A percentile compares a stretch with the other conserved stretches of the same genome.
These are phyloP conservation scores for Melastoma malabathricum DNA, from an alignment of 345 rosid species.

Conservation along the genomic window DNA sequence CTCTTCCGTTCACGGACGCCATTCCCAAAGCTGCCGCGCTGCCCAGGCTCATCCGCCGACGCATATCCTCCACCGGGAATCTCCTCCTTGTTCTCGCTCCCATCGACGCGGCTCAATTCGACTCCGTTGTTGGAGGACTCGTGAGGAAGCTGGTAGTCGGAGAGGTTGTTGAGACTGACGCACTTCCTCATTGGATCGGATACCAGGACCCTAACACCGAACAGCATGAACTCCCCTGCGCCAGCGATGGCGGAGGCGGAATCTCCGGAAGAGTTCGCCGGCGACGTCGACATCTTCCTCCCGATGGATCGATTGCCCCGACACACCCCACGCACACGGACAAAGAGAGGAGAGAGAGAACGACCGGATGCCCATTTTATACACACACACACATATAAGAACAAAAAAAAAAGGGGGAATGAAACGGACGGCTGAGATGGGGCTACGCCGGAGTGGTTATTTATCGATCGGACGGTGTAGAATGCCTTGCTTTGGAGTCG, in stretches of 20 bases:
- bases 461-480: too few species aligned
- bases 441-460: too few species aligned
- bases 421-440: too few species aligned
- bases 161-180: slow-evolving; percentile 74
- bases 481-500: too few species aligned
- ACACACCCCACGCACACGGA: too few species aligned
- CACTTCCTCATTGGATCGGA: slow-evolving; percentile 77
- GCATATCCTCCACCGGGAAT: slow-evolving; percentile 39
- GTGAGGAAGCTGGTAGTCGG: slow-evolving; percentile 54
- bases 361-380: too few species aligned
- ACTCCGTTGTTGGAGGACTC: slow-evolving; percentile 2
- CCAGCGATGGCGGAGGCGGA: slow-evolving; percentile 12
- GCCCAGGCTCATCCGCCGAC: slow-evolving; percentile 71
- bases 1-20: slow-evolving; percentile 58
- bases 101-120: slow-evolving; percentile 6
- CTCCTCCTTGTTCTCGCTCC: slow-evolving; percentile 12
- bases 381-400: too few species aligned
- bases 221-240: slow-evolving; percentile 64
- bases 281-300: background rate
- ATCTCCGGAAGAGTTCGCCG: slow-evolving; percentile 3
- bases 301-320: too few species aligned
- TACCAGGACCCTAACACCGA: slow-evolving; percentile 80
- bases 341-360: too few species aligned
- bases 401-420: too few species aligned
- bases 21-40: slow-evolving; percentile 19